phyloP scores from a whole-genome alignment of 1,284 basidiomycete genomes.

The Polyporus tsugae region DNA sequence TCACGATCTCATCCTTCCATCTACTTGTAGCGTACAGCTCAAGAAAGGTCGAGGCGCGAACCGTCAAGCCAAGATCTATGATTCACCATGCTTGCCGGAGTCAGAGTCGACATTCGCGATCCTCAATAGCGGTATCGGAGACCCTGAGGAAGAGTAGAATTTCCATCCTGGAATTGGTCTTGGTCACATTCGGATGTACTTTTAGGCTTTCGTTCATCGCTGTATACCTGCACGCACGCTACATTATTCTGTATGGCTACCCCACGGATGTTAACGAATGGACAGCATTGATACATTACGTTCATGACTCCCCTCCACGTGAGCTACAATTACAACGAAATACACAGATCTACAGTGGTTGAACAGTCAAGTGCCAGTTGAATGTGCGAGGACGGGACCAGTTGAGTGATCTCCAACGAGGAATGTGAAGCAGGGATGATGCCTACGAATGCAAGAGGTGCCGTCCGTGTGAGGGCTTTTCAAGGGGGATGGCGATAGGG shows the following conservation, averaged over 20 bases:
- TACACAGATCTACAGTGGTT: constrained; percentile 33
- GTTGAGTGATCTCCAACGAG: constrained; percentile 46
- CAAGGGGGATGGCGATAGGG: neutral
- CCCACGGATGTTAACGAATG: constrained; percentile 8
- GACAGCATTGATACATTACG: constrained; percentile 24
- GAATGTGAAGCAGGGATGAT: constrained; percentile 28
- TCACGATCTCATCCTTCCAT: neutral
- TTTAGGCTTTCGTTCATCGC: constrained; percentile 8
- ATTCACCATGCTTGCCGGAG: constrained; percentile 98
- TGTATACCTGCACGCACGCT: constrained; percentile 4
- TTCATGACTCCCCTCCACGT: constrained; percentile 18
- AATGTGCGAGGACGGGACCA: constrained; percentile 42
- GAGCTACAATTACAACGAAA: constrained; percentile 29
- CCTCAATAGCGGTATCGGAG: constrained; percentile 87
- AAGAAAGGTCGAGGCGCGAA: constrained; percentile 95
- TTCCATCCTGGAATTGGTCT: constrained; percentile 12
- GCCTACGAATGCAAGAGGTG: constrained; percentile 28
- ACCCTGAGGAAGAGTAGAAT: constrained; percentile 86
- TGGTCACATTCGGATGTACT: constrained; percentile 11
- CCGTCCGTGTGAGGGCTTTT: constrained; percentile 47
- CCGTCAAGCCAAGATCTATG: constrained; percentile 96
- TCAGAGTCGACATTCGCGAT: constrained; percentile 97
- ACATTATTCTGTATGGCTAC: constrained; percentile 17
- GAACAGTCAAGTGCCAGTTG: constrained; percentile 40
- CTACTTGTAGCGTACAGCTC: constrained; percentile 74